phyloP scores from a whole-genome alignment of 805 yeast species.

The Brettanomyces naardenensis region DNA sequence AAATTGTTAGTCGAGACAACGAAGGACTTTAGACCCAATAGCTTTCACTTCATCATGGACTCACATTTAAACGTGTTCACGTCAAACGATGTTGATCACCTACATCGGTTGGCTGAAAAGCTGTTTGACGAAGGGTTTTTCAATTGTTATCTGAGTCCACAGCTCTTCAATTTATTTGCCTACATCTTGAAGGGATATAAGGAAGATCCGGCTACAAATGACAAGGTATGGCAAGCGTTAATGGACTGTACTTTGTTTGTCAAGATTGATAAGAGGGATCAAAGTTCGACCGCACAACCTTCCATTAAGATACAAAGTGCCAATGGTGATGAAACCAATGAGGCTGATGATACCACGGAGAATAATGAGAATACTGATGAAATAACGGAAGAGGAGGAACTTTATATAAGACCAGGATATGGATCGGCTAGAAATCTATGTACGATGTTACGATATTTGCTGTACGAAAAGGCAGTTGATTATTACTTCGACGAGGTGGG shows the following conservation, averaged over 20 bases:
- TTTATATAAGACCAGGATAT: slow-evolving; percentile 38
- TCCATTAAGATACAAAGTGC: not conserved
- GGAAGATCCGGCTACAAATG: slow-evolving; percentile 7
- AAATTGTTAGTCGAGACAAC: too few species aligned
- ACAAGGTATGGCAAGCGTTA: slow-evolving; percentile 36
- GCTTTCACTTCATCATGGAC: not conserved
- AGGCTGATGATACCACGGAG: slow-evolving; percentile 8
- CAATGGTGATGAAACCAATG: slow-evolving; percentile 8
- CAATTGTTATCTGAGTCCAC: slow-evolving; percentile 44
- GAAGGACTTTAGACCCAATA: too few species aligned
- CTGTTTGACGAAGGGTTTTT: slow-evolving; percentile 32
- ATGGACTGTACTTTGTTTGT: slow-evolving; percentile 32
- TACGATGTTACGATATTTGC: slow-evolving; percentile 54
- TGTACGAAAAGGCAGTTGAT: slow-evolving; percentile 68
- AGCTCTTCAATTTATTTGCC: slow-evolving; percentile 44
- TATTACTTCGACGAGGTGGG: slow-evolving; percentile 13
- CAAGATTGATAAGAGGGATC: slow-evolving; percentile 14
- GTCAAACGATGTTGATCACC: slow-evolving; percentile 6
- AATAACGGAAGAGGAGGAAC: slow-evolving; percentile 18
- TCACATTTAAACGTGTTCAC: slow-evolving; percentile 7
- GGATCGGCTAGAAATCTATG: slow-evolving; percentile 49
- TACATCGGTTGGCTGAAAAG: slow-evolving; percentile 28
- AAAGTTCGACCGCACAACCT: not conserved
- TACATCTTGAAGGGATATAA: slow-evolving; percentile 31
- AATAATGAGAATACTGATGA: not conserved